A percentile compares a stretch with the other conserved stretches of the same genome.
Conservation (phyloP, 495 filamentous ascomycete genomes). For the Xylaria venustula region DNA sequence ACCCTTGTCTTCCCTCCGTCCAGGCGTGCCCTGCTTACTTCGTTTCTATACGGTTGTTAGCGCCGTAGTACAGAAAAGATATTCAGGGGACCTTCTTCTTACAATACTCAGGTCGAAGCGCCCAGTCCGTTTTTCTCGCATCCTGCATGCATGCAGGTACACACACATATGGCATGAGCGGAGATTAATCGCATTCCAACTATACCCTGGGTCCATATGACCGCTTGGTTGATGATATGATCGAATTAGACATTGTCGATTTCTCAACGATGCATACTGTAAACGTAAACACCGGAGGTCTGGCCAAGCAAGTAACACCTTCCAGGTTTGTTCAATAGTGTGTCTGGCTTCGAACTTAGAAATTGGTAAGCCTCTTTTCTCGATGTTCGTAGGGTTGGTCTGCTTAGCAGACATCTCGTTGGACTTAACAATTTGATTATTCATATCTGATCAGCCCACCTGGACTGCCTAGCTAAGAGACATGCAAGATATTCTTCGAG, state of each 20-base stretch:
- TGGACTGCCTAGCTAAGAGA: background rate
- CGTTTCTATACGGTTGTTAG: background rate
- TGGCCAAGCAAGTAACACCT: background rate
- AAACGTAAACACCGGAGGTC: background rate
- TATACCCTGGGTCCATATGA: background rate
- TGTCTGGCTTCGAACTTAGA: background rate
- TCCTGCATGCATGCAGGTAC: conserved; percentile 7
- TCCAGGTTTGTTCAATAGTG: background rate
- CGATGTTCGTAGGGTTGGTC: background rate
- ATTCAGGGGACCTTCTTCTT: background rate
- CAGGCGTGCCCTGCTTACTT: background rate
- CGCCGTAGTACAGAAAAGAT: background rate
- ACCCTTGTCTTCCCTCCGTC: conserved; percentile 3
- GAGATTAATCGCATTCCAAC: background rate
- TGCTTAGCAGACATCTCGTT: background rate
- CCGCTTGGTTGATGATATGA: background rate
- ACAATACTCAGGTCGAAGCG: conserved; percentile 1
- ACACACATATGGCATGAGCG: background rate
- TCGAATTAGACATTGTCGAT: background rate
- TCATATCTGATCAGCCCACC: background rate
- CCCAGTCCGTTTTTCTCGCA: background rate
- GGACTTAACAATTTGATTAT: background rate
- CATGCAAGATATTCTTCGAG: background rate
- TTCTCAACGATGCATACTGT: background rate
- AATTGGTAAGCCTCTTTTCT: conserved; percentile 5